phyloP scores from a whole-genome alignment of 2,329 filamentous ascomycete species.

The Diatrype stigma region DNA sequence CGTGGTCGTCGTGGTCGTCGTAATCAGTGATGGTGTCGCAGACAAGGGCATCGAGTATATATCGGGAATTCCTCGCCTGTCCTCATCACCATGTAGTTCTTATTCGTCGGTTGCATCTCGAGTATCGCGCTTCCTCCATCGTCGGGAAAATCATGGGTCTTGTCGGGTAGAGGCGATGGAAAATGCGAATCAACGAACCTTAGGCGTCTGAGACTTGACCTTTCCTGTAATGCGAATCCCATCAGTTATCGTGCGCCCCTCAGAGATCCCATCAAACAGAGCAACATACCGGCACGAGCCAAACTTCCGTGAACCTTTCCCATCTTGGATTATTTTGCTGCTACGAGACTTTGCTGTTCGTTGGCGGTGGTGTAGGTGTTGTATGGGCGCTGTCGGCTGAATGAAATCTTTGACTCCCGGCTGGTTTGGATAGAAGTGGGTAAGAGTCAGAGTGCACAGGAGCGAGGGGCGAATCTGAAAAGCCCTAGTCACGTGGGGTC shows the following conservation, averaged over 20 bases:
- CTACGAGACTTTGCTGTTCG: neutral
- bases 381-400: slow-evolving; percentile 7
- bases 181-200: slow-evolving; percentile 55
- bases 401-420: slow-evolving; percentile 12
- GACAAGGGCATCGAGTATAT: no score
- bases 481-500: slow-evolving; percentile 22
- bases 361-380: neutral
- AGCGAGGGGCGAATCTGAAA: slow-evolving; percentile 9
- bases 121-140: slow-evolving; percentile 7
- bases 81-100: neutral
- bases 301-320: slow-evolving; percentile 56
- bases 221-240: slow-evolving; percentile 57
- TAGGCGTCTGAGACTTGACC: slow-evolving; percentile 95
- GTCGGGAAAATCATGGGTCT: slow-evolving; percentile 1
- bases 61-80: neutral
- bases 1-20: neutral
- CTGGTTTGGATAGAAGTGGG: neutral
- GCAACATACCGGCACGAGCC: slow-evolving; percentile 66
- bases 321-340: slow-evolving; percentile 24
- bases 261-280: slow-evolving; percentile 10
- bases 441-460: slow-evolving; percentile 14
- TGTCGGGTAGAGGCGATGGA: slow-evolving; percentile 6
- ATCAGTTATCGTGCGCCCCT: slow-evolving; percentile 1
- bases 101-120: neutral
- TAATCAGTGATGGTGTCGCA: no score